A percentile compares a stretch with the other conserved stretches of the same genome.
Evolutionary conservation across 805 yeast species (phyloP).

Genomic region (Pichia membranifaciens): DNA sequence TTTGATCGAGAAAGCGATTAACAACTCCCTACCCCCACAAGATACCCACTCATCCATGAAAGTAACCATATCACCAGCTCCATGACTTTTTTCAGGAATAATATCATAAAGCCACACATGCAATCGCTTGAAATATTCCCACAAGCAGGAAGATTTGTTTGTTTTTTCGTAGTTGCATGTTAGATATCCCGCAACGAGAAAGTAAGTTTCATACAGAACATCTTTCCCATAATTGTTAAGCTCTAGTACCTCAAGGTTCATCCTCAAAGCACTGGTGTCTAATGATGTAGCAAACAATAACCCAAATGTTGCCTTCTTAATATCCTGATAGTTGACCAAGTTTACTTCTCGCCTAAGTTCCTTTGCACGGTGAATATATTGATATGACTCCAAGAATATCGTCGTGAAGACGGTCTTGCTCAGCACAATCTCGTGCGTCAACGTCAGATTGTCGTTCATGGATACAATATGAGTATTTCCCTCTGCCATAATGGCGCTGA

Average conservation of each 20-base stretch:
- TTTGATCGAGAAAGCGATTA: background rate
- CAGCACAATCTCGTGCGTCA: conserved; percentile 9
- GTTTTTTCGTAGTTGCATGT: conserved; percentile 24
- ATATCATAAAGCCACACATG: background rate
- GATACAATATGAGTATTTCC: background rate
- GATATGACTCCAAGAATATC: conserved; percentile 19
- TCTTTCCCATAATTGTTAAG: background rate
- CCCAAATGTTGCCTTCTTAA: conserved; percentile 20
- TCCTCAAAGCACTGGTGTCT: conserved; percentile 22
- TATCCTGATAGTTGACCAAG: background rate
- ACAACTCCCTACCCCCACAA: background rate
- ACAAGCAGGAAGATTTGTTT: conserved; percentile 31
- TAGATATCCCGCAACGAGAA: conserved; percentile 15
- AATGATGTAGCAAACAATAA: conserved; percentile 26
- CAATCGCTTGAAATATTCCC: conserved; percentile 25
- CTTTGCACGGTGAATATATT: conserved; percentile 6
- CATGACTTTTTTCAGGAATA: background rate
- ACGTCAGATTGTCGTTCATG: background rate
- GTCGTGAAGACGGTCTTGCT: conserved; percentile 11
- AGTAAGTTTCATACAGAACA: background rate
- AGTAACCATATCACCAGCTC: no score
- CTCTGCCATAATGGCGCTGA: background rate
- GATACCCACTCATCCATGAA: background rate
- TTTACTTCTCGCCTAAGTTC: background rate
- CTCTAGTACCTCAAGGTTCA: conserved; percentile 7